phyloP scores from a whole-genome alignment of 2,329 filamentous ascomycete genomes.

The Didymella pomorum region DNA sequence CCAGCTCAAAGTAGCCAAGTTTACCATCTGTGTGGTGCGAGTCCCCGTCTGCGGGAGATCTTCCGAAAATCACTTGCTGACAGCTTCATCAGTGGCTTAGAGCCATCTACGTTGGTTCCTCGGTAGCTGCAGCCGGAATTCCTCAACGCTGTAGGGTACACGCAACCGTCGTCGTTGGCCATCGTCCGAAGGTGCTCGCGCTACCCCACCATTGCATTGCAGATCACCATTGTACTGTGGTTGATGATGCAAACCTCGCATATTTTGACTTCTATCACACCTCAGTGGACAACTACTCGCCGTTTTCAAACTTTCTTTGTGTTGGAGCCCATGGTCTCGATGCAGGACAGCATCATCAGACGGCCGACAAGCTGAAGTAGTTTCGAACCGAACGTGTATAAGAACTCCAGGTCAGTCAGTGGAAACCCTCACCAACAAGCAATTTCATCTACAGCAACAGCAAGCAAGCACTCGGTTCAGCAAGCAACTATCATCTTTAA shows the following conservation, averaged over 20 bases:
- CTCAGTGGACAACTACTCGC: neutral
- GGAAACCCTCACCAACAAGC: neutral
- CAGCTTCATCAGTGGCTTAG: constrained; percentile 1
- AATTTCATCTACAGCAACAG: neutral
- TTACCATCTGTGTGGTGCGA: constrained; percentile 2
- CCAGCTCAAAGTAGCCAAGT: neutral
- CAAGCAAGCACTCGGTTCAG: neutral
- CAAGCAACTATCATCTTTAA: neutral
- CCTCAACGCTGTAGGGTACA: neutral
- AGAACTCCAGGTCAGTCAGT: neutral
- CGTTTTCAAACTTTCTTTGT: neutral
- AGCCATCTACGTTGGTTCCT: neutral
- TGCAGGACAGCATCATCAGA: too few species aligned
- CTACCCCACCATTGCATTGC: neutral
- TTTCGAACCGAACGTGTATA: neutral
- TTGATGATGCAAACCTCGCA: constrained; percentile 4
- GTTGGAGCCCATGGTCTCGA: neutral
- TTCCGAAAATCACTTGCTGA: constrained; percentile 5
- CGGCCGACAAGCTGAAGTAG: neutral
- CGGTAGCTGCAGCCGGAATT: neutral
- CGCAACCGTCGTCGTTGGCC: neutral
- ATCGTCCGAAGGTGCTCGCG: neutral
- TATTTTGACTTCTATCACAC: neutral
- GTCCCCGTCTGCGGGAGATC: constrained; percentile 2
- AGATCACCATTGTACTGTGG: constrained; percentile 1